Percentiles rank a stretch among this genome's conserved stretches.
These are phyloP conservation scores for Gnomoniopsis sp. DNA, from an alignment of 2,329 filamentous ascomycete genomes.

Conservation along the genomic window DNA sequence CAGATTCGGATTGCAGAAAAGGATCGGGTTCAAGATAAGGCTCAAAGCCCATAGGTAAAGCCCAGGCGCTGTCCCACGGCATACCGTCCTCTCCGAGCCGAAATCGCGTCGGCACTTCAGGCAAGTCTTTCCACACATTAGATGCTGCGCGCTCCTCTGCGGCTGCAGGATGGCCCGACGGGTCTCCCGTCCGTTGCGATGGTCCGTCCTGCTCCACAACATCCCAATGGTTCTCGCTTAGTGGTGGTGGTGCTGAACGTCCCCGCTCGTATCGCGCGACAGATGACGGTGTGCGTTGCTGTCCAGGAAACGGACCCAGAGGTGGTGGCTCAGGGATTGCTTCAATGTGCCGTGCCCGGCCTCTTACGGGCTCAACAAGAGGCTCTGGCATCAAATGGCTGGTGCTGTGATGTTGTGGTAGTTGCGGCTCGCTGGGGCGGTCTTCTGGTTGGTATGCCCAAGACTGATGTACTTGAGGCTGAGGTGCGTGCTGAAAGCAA, in stretches of 20 bases:
- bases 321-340: conserved; percentile 12
- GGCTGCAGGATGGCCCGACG: conserved; percentile 19
- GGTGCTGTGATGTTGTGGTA: conserved; percentile 19
- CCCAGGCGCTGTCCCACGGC: conserved; percentile 40
- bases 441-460: background rate
- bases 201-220: conserved; percentile 27
- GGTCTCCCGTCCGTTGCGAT: conserved; percentile 26
- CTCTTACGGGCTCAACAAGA: conserved; percentile 15
- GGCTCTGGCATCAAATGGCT: conserved; percentile 5
- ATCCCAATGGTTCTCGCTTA: conserved; percentile 47
- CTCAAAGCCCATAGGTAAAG: conserved; percentile 31
- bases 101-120: conserved; percentile 34
- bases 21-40: conserved; percentile 27
- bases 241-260: conserved; percentile 45
- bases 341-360: conserved; percentile 17
- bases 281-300: conserved; percentile 22
- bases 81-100: conserved; percentile 45
- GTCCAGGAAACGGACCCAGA: conserved; percentile 6
- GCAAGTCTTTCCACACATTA: conserved; percentile 40
- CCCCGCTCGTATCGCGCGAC: conserved; percentile 37
- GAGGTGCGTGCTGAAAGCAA: conserved; percentile 19
- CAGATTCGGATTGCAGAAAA: conserved; percentile 21
- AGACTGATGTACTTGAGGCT: background rate
- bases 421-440: conserved; percentile 9
- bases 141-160: conserved; percentile 16